These are phyloP conservation scores for Xylaria curta DNA, from an alignment of 495 filamentous ascomycete species.

Conservation along the genomic window DNA sequence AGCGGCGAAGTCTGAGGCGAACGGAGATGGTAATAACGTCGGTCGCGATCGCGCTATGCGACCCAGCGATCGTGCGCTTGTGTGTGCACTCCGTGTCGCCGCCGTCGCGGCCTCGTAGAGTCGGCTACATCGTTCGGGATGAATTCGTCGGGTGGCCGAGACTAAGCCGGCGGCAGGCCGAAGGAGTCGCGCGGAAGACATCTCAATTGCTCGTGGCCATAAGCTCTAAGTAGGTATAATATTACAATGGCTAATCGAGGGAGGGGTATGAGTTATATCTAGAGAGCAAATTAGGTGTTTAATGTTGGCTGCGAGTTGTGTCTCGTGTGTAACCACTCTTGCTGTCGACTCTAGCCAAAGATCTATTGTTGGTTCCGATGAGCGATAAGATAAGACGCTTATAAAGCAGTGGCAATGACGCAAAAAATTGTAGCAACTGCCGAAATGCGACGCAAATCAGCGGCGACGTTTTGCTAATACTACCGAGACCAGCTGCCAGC, in stretches of 20 bases:
- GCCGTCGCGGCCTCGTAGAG: slow-evolving; percentile 29
- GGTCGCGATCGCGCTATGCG: slow-evolving; percentile 38
- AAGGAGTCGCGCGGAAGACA: slow-evolving; percentile 36
- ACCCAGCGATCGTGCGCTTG: slow-evolving; percentile 32
- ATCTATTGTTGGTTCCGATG: slow-evolving; percentile 7
- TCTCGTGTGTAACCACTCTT: neutral
- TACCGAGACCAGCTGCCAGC: slow-evolving; percentile 5
- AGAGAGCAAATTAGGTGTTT: neutral
- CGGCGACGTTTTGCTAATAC: neutral
- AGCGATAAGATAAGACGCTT: slow-evolving; percentile 27
- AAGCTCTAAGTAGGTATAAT: neutral
- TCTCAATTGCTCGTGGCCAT: slow-evolving; percentile 17
- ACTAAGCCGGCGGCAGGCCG: slow-evolving; percentile 37
- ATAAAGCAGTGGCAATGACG: slow-evolving; percentile 30
- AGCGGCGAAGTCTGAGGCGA: slow-evolving; percentile 22
- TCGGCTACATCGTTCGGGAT: slow-evolving; percentile 31
- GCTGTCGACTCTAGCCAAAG: neutral
- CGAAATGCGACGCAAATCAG: slow-evolving; percentile 5
- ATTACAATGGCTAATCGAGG: neutral
- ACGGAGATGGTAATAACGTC: slow-evolving; percentile 16
- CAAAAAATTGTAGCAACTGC: slow-evolving; percentile 4
- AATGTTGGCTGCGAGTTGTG: neutral
- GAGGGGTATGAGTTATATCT: neutral
- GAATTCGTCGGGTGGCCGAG: slow-evolving; percentile 31
- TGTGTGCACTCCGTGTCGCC: slow-evolving; percentile 32